A percentile compares a stretch with the other conserved stretches of the same genome.
phyloP scores from a whole-genome alignment of 2,329 filamentous ascomycete genomes.

The Colletotrichum noveboracense region DNA sequence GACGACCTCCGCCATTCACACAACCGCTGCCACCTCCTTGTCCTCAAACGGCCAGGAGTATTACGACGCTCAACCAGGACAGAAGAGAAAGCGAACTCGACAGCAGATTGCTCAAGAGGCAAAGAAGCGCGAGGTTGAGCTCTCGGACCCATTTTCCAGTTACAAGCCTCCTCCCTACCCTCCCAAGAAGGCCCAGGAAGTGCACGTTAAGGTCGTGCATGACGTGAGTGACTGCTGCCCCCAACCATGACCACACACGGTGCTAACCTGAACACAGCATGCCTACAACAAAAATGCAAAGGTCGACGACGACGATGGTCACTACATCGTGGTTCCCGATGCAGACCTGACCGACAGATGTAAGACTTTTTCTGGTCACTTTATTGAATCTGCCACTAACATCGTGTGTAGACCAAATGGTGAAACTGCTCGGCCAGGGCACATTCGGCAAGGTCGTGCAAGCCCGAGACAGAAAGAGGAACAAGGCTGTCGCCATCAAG shows the following conservation, averaged over 20 bases:
- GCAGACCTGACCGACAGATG: constrained; percentile 88
- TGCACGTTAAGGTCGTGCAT: constrained; percentile 65
- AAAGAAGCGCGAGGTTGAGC: constrained; percentile 77
- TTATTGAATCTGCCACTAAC: constrained; percentile 26
- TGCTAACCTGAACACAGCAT: constrained; percentile 31
- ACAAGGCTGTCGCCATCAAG: constrained; percentile 88
- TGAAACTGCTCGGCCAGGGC: constrained; percentile 90
- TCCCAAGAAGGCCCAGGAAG: constrained; percentile 86
- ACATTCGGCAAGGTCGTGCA: constrained; percentile 99
- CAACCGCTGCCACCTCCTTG: constrained; percentile 86
- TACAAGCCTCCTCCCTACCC: constrained; percentile 90
- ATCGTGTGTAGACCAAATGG: constrained; percentile 73
- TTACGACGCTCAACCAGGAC: constrained; percentile 70
- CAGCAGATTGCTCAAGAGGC: constrained; percentile 84
- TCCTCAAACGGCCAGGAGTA: constrained; percentile 69
- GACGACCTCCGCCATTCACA: constrained; percentile 74
- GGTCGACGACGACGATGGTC: constrained; percentile 94
- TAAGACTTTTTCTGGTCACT: constrained; percentile 54
- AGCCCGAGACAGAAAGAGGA: constrained; percentile 79
- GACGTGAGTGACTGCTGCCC: constrained; percentile 58
- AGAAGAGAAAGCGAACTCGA: constrained; percentile 89
- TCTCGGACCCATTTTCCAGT: constrained; percentile 73
- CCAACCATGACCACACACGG: not conserved
- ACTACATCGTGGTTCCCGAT: constrained; percentile 92
- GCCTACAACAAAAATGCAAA: constrained; percentile 66